phyloP scores from a whole-genome alignment of 306 rosid species.

The Aeschynomene evenia region DNA sequence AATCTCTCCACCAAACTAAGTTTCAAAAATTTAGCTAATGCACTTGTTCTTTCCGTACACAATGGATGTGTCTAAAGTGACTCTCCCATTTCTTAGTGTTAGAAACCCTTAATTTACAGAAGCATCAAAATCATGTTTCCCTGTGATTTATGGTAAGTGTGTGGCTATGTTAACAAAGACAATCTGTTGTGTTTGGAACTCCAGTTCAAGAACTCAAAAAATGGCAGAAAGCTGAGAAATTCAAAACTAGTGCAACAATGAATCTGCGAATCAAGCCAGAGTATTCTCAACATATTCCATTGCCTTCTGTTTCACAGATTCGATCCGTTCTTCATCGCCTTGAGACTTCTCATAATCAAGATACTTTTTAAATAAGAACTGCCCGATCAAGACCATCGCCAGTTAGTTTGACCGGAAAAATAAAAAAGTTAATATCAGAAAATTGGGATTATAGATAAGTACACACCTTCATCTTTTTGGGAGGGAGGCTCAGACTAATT shows the following conservation, averaged over 20 bases:
- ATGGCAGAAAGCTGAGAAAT: neutral
- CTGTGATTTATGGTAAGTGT: neutral
- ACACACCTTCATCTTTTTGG: constrained; percentile 86
- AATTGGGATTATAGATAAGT: neutral
- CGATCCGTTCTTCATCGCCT: constrained; percentile 71
- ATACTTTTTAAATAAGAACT: constrained; percentile 88
- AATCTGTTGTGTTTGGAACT: neutral
- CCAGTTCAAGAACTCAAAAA: neutral
- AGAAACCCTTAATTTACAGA: neutral
- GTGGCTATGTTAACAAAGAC: neutral
- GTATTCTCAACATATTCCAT: constrained; percentile 75
- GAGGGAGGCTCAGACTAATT: constrained; percentile 74
- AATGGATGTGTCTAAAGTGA: neutral
- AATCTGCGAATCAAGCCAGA: constrained; percentile 43
- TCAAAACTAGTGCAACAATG: neutral
- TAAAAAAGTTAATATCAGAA: neutral
- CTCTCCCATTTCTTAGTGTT: neutral
- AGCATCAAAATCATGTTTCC: neutral
- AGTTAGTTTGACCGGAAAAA: constrained; percentile 14
- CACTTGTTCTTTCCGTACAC: neutral
- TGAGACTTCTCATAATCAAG: constrained; percentile 74
- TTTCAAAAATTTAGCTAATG: neutral
- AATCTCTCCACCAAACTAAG: neutral
- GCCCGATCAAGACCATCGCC: constrained; percentile 32
- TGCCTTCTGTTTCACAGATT: constrained; percentile 78